phyloP scores from a whole-genome alignment of 108 stramenopile species.

The Cylindrotheca closterium region DNA sequence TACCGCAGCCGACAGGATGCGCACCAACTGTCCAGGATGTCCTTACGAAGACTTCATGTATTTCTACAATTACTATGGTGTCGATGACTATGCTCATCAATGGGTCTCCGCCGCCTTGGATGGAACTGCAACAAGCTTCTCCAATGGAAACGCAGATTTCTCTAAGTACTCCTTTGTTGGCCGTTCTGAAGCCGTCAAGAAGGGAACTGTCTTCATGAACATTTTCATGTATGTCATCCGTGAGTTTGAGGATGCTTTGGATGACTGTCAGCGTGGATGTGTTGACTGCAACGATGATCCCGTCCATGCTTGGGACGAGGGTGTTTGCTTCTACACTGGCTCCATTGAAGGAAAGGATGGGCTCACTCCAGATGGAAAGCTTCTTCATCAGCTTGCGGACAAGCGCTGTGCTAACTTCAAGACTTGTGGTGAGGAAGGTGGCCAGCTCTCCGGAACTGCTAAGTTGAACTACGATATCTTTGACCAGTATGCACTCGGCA shows the following conservation, averaged over 20 bases:
- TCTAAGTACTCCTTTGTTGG: not conserved
- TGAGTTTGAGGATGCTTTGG: constrained; percentile 63
- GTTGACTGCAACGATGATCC: constrained; percentile 60
- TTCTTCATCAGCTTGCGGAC: constrained; percentile 71
- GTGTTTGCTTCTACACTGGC: constrained; percentile 59
- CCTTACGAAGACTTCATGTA: constrained; percentile 51
- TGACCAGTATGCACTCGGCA: constrained; percentile 43
- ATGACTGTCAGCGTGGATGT: constrained; percentile 60
- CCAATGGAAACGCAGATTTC: constrained; percentile 60
- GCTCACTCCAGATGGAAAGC: constrained; percentile 38
- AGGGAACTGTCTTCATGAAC: constrained; percentile 62
- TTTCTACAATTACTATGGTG: constrained; percentile 69
- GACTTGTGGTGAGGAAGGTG: constrained; percentile 55
- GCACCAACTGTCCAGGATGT: constrained; percentile 25
- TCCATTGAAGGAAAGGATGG: constrained; percentile 66
- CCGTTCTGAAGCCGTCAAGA: constrained; percentile 58
- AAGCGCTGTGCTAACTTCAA: constrained; percentile 71
- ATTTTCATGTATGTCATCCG: constrained; percentile 70
- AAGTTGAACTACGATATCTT: constrained; percentile 63
- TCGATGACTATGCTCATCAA: constrained; percentile 63
- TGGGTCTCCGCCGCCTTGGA: constrained; percentile 70
- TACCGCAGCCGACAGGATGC: constrained; percentile 44
- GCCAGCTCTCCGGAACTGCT: constrained; percentile 42
- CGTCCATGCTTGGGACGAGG: constrained; percentile 69
- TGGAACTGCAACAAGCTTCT: constrained; percentile 38